Conservation (phyloP, 257 asterid species). For the Salvia miltiorrhiza region DNA sequence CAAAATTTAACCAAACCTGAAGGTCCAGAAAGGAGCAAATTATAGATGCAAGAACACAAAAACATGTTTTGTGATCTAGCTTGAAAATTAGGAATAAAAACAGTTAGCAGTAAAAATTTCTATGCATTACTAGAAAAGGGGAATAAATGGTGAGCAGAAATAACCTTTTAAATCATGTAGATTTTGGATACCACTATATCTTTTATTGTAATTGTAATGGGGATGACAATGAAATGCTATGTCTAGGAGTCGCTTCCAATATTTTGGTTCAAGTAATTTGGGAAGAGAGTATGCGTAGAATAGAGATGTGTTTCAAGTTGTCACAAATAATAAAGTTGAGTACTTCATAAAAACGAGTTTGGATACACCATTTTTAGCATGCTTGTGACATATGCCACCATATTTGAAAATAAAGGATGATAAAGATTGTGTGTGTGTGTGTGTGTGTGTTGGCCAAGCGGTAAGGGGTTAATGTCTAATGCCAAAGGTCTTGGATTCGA, state of each 20-base stretch:
- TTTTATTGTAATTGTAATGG: background rate
- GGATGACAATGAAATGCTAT: background rate
- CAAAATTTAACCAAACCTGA: background rate
- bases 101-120: background rate
- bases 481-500: too few species aligned
- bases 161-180: slow-evolving; percentile 4
- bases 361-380: background rate
- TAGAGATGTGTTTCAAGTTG: background rate
- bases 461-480: too few species aligned
- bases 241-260: background rate
- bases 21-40: background rate
- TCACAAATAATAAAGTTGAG: background rate
- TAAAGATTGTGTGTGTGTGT: too few species aligned
- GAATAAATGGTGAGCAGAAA: background rate
- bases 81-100: background rate
- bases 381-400: background rate
- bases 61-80: slow-evolving; percentile 1
- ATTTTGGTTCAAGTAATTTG: background rate
- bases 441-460: too few species aligned
- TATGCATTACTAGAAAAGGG: background rate
- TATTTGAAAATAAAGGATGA: too few species aligned
- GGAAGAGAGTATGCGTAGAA: background rate
- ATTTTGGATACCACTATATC: background rate
- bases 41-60: background rate
- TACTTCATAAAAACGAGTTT: background rate